Evolutionary conservation across 179 eudicot species (phyloP), one percentile per base, ranked within the genome.

Genomic region (Beta corolliflora): DNA sequence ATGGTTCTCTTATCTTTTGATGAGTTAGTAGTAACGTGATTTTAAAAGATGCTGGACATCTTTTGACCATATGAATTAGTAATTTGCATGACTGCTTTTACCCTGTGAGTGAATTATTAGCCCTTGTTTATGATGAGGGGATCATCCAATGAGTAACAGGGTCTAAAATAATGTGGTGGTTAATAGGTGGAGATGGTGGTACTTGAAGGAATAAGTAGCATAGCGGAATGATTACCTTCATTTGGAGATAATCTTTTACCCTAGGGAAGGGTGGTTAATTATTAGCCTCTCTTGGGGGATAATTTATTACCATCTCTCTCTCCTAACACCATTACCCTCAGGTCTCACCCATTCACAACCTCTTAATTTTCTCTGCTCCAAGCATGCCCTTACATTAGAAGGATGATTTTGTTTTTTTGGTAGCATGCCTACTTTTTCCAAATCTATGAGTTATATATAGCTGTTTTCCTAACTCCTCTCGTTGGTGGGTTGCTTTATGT

Each of bases 401-500:
- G 14, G 69, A 65, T 0, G 44, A 65, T 3, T n/a, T n/a, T n/a
- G n/a, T 16, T 1, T 0, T 16, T 55, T 76, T n/a, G n/a, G 44
- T 55, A 36, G 56, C 0, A 41, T 69, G 66, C 53, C 66, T 50
- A 25, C 21, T 53, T 23, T 50, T 55, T 75, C 61, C 25, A 19
- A 75, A 29, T 76, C 54, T 13, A 71, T 52, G 59, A 19, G 65
- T 45, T 36, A 50, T 52, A 21, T 31, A 71, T n/a, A 29, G 7
- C 44, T 54, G 21, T 53, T 50, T 58, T 79, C 31, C 14, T 23
- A 12, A 36, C 15, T 46, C 21, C 19, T 10, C n/a, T 31, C 41
- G 71, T 73, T 65, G 60, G 31, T 74, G 11, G 77, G 11, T 59
- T 60, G 73, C 10, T 71, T 9, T 52, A 16, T 86, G 81, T 88